A percentile compares a stretch with the other conserved stretches of the same genome.
These are phyloP conservation scores for Lodderomyces pseudojiufengensis DNA, from an alignment of 1,139 yeast genomes.

Conservation along the genomic window DNA sequence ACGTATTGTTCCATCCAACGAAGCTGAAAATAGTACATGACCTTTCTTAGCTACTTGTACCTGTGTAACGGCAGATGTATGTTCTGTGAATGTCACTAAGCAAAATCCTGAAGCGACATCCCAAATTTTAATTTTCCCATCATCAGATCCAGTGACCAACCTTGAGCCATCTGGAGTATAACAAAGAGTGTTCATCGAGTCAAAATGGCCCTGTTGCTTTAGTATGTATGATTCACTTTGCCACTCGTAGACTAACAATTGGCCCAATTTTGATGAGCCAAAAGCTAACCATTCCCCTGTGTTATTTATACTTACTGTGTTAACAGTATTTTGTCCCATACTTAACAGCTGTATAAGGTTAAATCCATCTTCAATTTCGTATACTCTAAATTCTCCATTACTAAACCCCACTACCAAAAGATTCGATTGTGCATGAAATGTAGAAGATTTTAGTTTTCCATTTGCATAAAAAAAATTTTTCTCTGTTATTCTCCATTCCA, in stretches of 20 bases:
- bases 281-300: conserved; percentile 98
- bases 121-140: conserved; percentile 96
- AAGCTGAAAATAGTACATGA: conserved; percentile 84
- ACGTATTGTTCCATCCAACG: conserved; percentile 93
- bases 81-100: conserved; percentile 87
- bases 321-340: conserved; percentile 89
- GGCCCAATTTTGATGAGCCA: conserved; percentile 91
- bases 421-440: conserved; percentile 72
- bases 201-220: conserved; percentile 97
- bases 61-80: conserved; percentile 83
- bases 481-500: conserved; percentile 80
- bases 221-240: conserved; percentile 93
- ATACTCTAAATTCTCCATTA: conserved; percentile 89
- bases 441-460: conserved; percentile 72
- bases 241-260: conserved; percentile 95
- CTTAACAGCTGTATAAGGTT: conserved; percentile 78
- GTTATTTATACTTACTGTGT: conserved; percentile 71
- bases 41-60: conserved; percentile 85
- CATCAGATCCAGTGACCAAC: conserved; percentile 92
- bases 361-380: conserved; percentile 70
- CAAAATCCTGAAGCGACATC: conserved; percentile 92
- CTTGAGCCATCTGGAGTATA: conserved; percentile 96
- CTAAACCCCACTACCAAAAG: conserved; percentile 85
- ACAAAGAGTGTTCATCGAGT: conserved; percentile 74
- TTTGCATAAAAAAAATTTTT: conserved; percentile 74